Base-by-base conservation (phyloP, 2,329 filamentous ascomycete genomes). In the Simplicillium sp. region DNA sequence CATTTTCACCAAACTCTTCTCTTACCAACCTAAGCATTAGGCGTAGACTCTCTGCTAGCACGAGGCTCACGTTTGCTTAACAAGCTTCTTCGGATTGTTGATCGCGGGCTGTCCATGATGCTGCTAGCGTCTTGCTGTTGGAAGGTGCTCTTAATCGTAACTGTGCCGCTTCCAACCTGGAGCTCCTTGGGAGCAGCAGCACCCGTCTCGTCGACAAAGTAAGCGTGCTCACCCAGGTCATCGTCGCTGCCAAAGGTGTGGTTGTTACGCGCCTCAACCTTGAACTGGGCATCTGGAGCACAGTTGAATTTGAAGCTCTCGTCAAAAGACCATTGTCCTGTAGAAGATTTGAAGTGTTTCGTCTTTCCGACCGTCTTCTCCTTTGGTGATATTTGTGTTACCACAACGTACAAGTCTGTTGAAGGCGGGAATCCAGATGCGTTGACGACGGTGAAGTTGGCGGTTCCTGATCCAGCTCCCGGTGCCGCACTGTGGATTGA, bases 301-400 rank as follows among this genome's bases (percentile, higher is more conserved):
- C 88, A 94, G 11, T 73, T 68, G 16, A 84, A 72, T 54, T 81
- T 88, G 69, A 92, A 90, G 1, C 77, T 80, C 58, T 94, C 87
- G 56, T 87, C 81, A 59, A 80, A 94, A 14, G 68, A 71, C 46
- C 86, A 75, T 3, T 71, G 65, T 2, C 84, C 86, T 1, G 67
- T 68, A 3, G 75, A 65, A 1, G 82, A 74, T 61, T 95, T 95
- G 66, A 85, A 77, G 48, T 92, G 84, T 59, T 95, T 94, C 16
- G 89, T 96, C 70, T 97, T 96, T 65, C 89, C 81, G 36, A 98
- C 68, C 36, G 84, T 77, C 66, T 92, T 96, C 38, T 69, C 75
- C 62, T 84, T 89, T 36, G 78, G 64, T 3, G 71, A 68, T 29
- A 85, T 57, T 50, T 85, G 78, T 42, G 78, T 80, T 50, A 95